These are phyloP conservation scores for Cryphonectria carpinicola DNA, from an alignment of 2,329 filamentous ascomycete species.

Conservation along the genomic window DNA sequence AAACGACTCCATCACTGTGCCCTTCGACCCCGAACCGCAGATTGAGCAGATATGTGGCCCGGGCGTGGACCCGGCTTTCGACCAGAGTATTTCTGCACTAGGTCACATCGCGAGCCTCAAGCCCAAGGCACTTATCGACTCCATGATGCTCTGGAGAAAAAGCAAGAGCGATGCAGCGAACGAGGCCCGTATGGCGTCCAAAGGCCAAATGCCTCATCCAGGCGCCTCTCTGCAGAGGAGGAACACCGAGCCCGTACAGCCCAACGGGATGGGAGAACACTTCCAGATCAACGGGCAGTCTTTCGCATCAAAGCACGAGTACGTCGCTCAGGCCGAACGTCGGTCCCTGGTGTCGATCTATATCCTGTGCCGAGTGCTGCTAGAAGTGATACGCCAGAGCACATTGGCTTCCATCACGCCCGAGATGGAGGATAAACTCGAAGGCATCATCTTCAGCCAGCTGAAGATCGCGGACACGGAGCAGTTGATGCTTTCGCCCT, in stretches of 20 bases:
- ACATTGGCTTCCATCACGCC: constrained; percentile 78
- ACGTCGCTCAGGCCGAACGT: constrained; percentile 79
- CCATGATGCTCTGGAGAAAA: constrained; percentile 98
- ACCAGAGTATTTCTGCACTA: constrained; percentile 89
- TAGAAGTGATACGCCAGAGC: constrained; percentile 93
- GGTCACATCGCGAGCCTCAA: constrained; percentile 94
- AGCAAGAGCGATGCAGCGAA: constrained; percentile 89
- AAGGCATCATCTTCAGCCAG: constrained; percentile 96
- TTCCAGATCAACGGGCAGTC: constrained; percentile 43
- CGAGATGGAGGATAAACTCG: constrained; percentile 92
- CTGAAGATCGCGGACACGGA: constrained; percentile 87
- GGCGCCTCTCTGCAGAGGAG: constrained; percentile 63
- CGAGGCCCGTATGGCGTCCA: constrained; percentile 54
- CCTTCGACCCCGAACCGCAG: constrained; percentile 78
- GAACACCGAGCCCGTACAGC: constrained; percentile 73
- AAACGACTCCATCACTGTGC: constrained; percentile 79
- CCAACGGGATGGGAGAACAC: constrained; percentile 37
- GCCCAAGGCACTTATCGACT: constrained; percentile 93
- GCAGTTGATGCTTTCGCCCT: constrained; percentile 73
- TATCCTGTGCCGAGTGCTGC: constrained; percentile 88
- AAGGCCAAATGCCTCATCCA: constrained; percentile 34
- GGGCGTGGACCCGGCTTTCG: constrained; percentile 85
- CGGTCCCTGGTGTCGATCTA: constrained; percentile 95
- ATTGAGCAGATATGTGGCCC: constrained; percentile 91
- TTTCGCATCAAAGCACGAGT: constrained; percentile 65